Conservation (phyloP, 1,284 basidiomycete genomes). For the Thelephora terrestris region DNA sequence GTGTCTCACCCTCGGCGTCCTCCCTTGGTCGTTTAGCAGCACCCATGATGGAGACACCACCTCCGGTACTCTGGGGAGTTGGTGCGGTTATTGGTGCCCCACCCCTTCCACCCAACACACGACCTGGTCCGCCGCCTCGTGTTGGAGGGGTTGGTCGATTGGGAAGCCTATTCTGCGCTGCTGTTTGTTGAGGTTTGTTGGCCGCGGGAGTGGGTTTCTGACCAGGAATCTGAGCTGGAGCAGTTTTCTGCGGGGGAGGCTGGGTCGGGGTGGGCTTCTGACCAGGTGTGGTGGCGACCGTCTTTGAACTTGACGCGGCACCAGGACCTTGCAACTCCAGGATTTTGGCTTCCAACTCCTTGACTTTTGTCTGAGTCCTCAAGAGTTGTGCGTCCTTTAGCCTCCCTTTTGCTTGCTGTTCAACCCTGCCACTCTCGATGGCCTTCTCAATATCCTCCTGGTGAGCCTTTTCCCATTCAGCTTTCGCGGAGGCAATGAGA, state of each 20-base stretch:
- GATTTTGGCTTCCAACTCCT: slow-evolving; percentile 56
- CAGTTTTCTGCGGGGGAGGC: too few species aligned
- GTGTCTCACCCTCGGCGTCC: slow-evolving; percentile 27
- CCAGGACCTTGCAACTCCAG: slow-evolving; percentile 44
- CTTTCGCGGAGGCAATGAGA: slow-evolving; percentile 40
- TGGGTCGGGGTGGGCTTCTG: too few species aligned
- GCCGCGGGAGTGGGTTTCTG: too few species aligned
- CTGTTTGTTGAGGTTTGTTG: background rate
- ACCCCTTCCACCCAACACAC: slow-evolving; percentile 17
- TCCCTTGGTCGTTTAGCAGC: slow-evolving; percentile 65
- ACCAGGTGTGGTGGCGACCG: slow-evolving; percentile 5
- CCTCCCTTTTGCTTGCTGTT: slow-evolving; percentile 47
- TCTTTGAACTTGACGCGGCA: slow-evolving; percentile 3
- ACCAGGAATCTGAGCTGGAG: too few species aligned
- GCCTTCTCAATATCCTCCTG: slow-evolving; percentile 50
- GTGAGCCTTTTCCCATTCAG: slow-evolving; percentile 34
- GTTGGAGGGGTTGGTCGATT: background rate
- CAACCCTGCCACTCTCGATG: slow-evolving; percentile 55
- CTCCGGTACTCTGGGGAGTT: slow-evolving; percentile 15
- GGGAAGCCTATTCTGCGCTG: background rate
- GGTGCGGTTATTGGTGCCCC: slow-evolving; percentile 21
- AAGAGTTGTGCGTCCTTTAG: slow-evolving; percentile 60
- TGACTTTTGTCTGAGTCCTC: slow-evolving; percentile 45
- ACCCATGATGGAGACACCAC: slow-evolving; percentile 52
- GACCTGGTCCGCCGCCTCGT: background rate